Evolutionary conservation across 2,329 filamentous ascomycete species (phyloP), one percentile per base, ranked within the genome.

Genomic region (Lecanoromycetidae sp.): DNA sequence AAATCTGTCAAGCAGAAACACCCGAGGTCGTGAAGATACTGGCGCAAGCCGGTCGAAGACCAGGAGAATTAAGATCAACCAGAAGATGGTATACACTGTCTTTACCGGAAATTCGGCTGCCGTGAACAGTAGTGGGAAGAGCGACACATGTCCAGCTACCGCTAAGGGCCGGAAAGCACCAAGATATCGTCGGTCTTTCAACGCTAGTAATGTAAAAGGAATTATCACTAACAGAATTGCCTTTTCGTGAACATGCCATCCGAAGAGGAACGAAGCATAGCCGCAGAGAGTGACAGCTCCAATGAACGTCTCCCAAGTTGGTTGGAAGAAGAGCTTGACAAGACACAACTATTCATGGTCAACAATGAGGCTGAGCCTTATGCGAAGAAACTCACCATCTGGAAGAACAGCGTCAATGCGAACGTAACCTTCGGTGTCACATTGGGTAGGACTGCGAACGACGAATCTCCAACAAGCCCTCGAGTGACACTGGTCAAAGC

Each of bases 211-310:
- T 56, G 85, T 93, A 70, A 96, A 96, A 0, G 91, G 91, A 40
- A 96, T 84, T 55, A 98, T 87, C 60, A 96, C 83, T 17, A 96
- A 76, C 19, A 98, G 75, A 48, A 98, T 84, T 1, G 91, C 91
- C 66, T 98, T 98, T 62, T 98, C 91, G 58, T 98, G 91, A 7
- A 98, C 91, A 60, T 98, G 91, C 87, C 90, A 98, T 48, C 91
- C 90, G 57, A 96, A 96, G 8, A 98, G 74, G 67, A 98, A 98
- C 0, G 90, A 95, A 0, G 90, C 84, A 61, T 95, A 98, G 49
- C 86, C 91, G 60, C 91, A 96, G 13, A 96, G 77, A 0, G 90
- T 95, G 36, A 94, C 76, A 0, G 87, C 82, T 3, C 87, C 87
- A 34, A 96, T 76, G 61, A 98, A 96, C 47, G 77, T 83, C 52